Evolutionary conservation across 768 basidiomycete species (phyloP).

Genomic region (Pisolithus sp.): DNA sequence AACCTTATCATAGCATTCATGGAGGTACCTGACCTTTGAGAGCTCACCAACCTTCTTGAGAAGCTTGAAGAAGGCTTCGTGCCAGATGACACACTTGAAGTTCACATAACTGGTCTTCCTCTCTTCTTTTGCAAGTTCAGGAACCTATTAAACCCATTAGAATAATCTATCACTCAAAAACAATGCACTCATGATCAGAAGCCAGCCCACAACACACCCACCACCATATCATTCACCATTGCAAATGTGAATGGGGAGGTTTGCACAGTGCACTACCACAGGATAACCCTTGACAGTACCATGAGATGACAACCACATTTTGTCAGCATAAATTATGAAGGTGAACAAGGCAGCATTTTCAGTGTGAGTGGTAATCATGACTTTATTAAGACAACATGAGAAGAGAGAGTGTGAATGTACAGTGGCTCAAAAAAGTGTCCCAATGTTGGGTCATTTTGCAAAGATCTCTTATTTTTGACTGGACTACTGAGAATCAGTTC

Average conservation of each 20-base stretch:
- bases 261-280: conserved; percentile 24
- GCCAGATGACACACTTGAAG: conserved; percentile 33
- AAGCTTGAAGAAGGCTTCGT: conserved; percentile 24
- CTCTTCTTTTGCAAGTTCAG: conserved; percentile 18
- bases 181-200: conserved; percentile 28
- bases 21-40: conserved; percentile 16
- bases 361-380: neutral
- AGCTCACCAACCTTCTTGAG: conserved; percentile 18
- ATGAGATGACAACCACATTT: conserved; percentile 31
- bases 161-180: neutral
- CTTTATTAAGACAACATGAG: neutral
- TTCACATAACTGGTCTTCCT: conserved; percentile 23
- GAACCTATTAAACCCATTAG: neutral
- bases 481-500: too few relatives aligned
- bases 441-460: too few relatives aligned
- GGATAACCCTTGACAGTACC: conserved; percentile 34
- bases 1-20: conserved; percentile 25
- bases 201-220: conserved; percentile 31
- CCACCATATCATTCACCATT: conserved; percentile 31
- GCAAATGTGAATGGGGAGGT: conserved; percentile 26
- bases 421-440: too few relatives aligned
- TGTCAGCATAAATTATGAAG: conserved; percentile 36
- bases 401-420: too few relatives aligned
- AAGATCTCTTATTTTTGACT: too few relatives aligned
- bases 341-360: conserved; percentile 19